Evolutionary conservation across 495 filamentous ascomycete genomes (phyloP), one percentile per base, ranked within the genome.

Genomic region (Penicillium subrubescens): DNA sequence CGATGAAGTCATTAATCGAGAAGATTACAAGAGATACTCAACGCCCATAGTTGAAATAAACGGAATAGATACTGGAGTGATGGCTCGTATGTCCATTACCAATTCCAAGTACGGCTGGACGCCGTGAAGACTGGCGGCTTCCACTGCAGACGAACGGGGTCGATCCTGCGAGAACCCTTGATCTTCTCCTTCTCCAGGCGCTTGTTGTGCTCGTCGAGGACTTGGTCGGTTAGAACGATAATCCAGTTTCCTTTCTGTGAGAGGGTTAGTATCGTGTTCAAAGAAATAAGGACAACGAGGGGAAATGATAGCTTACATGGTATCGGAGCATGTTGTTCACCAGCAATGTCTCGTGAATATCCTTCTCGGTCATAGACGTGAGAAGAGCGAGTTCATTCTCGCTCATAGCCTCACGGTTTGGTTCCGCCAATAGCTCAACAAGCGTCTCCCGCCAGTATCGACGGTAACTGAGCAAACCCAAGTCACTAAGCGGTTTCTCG

Each of bases 391-490:
- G 82, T 48, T 91, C 87, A 66, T 97, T 94, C 31, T 96, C 89
- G 43, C 88, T 95, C 39, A 88, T 86, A 57, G 90, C 86, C 51
- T 91, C 89, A 8, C 76, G 75, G 3, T 72, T 71, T 5, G 77
- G 70, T 51, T 90, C 87, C 21, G 93, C 79, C 35, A 99, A 80
- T 21, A 95, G 71, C 59, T 97, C 93, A 5, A 97, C 84, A 51
- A 99, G 90, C 14, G 91, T 94, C 73, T 97, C 94, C 21, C 92
- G 91, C 95, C 95, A 99, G 78, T 97, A 99, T 54, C 95, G 93
- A 51, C 96, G 86, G 76, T 99, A 99, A 57, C 92, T 90, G 21
- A 99, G 81, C 29, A 99, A 78, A 56, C 95, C 95, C 43, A 99
- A 75, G 82, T 99, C 95, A 60, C 91, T 95, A 3, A 99, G 88